Conservation (phyloP, 768 basidiomycete genomes). For the Mycena rosella region DNA sequence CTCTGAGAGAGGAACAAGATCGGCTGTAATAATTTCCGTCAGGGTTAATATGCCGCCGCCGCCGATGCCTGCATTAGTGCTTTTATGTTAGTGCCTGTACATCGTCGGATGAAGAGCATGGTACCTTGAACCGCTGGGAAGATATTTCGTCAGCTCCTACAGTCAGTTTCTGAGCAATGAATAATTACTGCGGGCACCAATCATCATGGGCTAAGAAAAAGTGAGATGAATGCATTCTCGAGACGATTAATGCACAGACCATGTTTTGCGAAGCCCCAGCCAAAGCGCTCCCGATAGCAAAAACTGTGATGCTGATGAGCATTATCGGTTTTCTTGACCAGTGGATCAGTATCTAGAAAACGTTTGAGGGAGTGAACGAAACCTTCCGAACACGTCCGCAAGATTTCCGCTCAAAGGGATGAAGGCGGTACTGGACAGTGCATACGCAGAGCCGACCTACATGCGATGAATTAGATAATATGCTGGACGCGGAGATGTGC, state of each 20-base stretch:
- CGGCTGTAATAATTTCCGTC: constrained; percentile 53
- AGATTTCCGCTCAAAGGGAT: constrained; percentile 52
- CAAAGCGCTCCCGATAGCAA: constrained; percentile 57
- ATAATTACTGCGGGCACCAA: constrained; percentile 49
- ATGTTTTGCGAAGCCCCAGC: constrained; percentile 55
- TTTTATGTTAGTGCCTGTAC: background rate
- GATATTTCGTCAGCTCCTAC: background rate
- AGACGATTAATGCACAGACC: constrained; percentile 22
- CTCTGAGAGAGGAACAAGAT: constrained; percentile 55
- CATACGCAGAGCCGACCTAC: constrained; percentile 55
- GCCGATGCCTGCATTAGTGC: constrained; percentile 43
- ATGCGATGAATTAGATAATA: background rate
- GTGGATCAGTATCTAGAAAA: background rate
- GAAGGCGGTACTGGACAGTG: constrained; percentile 53
- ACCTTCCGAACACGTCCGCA: constrained; percentile 49
- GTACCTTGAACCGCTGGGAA: constrained; percentile 16
- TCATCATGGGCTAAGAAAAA: constrained; percentile 45
- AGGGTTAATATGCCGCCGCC: constrained; percentile 50
- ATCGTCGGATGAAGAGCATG: background rate
- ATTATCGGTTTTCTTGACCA: constrained; percentile 40
- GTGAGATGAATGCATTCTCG: background rate
- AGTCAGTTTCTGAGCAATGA: background rate
- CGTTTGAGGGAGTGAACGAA: background rate
- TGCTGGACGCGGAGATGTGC: no score
- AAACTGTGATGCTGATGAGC: constrained; percentile 45